Evolutionary conservation across 2,329 filamentous ascomycete genomes (phyloP).

Genomic region (Samsoniella hepiali): DNA sequence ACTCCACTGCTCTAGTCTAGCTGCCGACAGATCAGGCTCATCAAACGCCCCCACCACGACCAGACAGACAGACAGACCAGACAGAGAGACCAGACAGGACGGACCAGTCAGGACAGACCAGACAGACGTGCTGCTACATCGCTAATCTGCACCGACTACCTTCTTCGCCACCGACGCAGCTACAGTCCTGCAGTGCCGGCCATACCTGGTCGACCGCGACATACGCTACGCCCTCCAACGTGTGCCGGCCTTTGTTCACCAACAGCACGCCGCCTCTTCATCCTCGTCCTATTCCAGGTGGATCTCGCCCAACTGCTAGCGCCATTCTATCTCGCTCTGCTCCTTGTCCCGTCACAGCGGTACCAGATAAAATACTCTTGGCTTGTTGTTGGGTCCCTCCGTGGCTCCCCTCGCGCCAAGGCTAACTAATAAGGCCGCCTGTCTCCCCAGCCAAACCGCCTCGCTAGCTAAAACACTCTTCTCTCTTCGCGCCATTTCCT

Average conservation of each 20-base stretch:
- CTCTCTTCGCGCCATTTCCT: conserved; percentile 10
- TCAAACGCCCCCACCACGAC: conserved; percentile 5
- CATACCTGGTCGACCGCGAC: too few species aligned
- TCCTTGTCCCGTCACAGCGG: neutral
- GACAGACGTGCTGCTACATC: too few species aligned
- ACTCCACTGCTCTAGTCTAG: neutral
- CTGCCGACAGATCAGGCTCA: conserved; percentile 15
- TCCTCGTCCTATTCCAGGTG: neutral
- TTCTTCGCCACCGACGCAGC: too few species aligned
- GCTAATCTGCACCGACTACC: too few species aligned
- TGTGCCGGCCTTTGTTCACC: neutral
- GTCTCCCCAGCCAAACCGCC: neutral
- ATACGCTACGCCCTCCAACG: too few species aligned
- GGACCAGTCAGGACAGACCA: too few species aligned
- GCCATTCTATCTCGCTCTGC: neutral
- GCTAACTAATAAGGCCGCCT: conserved; percentile 1
- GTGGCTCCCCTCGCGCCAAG: conserved; percentile 1
- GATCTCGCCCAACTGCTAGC: neutral
- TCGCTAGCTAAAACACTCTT: conserved; percentile 8
- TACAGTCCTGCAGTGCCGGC: too few species aligned
- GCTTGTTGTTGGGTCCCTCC: neutral
- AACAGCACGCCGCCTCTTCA: neutral
- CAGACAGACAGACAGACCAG: too few species aligned
- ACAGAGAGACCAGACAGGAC: too few species aligned
- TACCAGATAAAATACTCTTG: neutral